Evolutionary conservation across 805 yeast genomes (phyloP).

Genomic region (Nakazawaea holstii): DNA sequence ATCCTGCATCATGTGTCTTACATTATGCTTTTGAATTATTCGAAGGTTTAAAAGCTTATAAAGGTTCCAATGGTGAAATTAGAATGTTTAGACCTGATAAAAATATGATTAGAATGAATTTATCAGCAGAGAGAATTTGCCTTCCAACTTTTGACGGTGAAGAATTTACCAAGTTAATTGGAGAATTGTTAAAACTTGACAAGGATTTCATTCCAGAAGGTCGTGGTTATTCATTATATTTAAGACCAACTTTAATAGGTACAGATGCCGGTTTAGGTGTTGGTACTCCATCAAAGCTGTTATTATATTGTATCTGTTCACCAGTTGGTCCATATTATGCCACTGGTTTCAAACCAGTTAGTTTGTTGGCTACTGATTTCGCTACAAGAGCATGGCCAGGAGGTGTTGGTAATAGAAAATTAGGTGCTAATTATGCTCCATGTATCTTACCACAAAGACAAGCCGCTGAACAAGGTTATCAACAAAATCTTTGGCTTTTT

Average conservation of each 20-base stretch:
- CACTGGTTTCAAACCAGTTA: slow-evolving; percentile 94
- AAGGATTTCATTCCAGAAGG: slow-evolving; percentile 76
- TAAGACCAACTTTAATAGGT: slow-evolving; percentile 95
- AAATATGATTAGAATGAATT: slow-evolving; percentile 89
- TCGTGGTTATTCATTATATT: slow-evolving; percentile 84
- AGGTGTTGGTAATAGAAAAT: slow-evolving; percentile 93
- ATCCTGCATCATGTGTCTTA: slow-evolving; percentile 86
- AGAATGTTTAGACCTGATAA: slow-evolving; percentile 87
- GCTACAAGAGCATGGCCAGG: slow-evolving; percentile 99
- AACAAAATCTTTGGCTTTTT: slow-evolving; percentile 94
- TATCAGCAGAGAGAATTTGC: slow-evolving; percentile 83
- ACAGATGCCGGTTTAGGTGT: slow-evolving; percentile 89
- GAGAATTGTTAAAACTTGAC: slow-evolving; percentile 71
- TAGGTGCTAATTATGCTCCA: slow-evolving; percentile 98
- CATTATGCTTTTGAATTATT: slow-evolving; percentile 94
- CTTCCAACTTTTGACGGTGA: slow-evolving; percentile 82
- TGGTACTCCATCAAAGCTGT: slow-evolving; percentile 72
- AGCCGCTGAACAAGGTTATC: slow-evolving; percentile 89
- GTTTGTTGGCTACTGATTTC: slow-evolving; percentile 89
- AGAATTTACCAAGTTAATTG: slow-evolving; percentile 69
- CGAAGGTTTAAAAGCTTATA: slow-evolving; percentile 94
- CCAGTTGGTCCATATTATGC: slow-evolving; percentile 97
- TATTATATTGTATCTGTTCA: slow-evolving; percentile 81
- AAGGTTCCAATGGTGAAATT: slow-evolving; percentile 54
- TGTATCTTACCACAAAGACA: slow-evolving; percentile 85